These are phyloP conservation scores for Xylariaceae sp. DNA, from an alignment of 2,329 filamentous ascomycete genomes.

Conservation along the genomic window DNA sequence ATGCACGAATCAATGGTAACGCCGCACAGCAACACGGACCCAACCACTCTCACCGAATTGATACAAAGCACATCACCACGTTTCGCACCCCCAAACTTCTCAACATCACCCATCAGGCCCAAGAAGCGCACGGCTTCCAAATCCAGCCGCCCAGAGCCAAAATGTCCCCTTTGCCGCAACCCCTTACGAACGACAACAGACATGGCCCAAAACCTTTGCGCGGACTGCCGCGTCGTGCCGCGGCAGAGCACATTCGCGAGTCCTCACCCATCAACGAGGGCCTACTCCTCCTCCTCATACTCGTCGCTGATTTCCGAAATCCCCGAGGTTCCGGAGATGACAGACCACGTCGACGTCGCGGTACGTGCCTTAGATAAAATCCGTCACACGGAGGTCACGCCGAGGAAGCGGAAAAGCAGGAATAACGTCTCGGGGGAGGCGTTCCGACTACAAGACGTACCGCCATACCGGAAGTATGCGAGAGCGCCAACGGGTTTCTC, in stretches of 20 bases:
- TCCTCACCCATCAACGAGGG: background rate
- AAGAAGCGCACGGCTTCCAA: too few species aligned
- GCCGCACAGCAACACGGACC: slow-evolving; percentile 4
- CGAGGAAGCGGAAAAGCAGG: background rate
- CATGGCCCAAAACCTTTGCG: slow-evolving; percentile 23
- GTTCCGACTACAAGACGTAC: slow-evolving; percentile 25
- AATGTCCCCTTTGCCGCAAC: slow-evolving; percentile 20
- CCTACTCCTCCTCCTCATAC: background rate
- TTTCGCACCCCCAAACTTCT: slow-evolving; percentile 1
- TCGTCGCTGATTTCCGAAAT: background rate
- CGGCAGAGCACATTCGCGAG: slow-evolving; percentile 23
- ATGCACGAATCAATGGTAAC: background rate
- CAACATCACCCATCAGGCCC: background rate
- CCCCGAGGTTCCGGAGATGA: too few species aligned
- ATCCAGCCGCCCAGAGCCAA: background rate
- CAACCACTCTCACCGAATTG: slow-evolving; percentile 5
- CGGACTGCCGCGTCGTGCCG: slow-evolving; percentile 21
- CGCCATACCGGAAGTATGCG: slow-evolving; percentile 9
- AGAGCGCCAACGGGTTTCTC: background rate
- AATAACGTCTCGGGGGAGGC: background rate
- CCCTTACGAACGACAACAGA: slow-evolving; percentile 13
- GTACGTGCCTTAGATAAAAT: background rate
- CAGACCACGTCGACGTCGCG: too few species aligned
- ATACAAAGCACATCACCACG: slow-evolving; percentile 9
- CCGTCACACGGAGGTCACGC: background rate